Percentiles rank a stretch among this genome's conserved stretches.
These are phyloP conservation scores for Citrus sp. DNA, from an alignment of 345 rosid species.

Conservation along the genomic window DNA sequence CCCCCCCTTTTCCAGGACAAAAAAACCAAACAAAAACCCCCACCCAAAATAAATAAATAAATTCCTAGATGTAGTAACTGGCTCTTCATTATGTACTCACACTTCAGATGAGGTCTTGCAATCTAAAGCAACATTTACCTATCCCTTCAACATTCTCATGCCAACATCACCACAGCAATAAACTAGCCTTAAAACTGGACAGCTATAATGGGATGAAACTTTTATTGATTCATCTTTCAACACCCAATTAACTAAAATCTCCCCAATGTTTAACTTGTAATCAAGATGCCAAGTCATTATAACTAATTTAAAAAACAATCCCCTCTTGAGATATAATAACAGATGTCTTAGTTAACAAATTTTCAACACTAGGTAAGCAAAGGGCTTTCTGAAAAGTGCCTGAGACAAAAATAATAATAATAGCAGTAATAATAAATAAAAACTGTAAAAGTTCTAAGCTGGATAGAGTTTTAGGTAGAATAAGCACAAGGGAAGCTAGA, in stretches of 20 bases:
- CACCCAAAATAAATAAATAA: not conserved
- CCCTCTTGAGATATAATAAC: not conserved
- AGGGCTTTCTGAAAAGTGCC: not conserved
- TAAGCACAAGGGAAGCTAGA: not conserved
- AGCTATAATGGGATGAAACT: not conserved
- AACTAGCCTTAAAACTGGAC: not conserved
- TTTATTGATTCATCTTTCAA: not conserved
- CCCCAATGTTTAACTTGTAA: not conserved
- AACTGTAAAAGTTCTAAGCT: not conserved
- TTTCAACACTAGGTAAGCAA: not conserved
- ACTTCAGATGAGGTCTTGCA: not conserved
- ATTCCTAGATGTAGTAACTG: not conserved
- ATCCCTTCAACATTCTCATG: not conserved
- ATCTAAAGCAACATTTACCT: not conserved
- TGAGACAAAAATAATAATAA: no score
- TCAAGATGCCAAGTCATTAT: not conserved
- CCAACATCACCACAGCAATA: not conserved
- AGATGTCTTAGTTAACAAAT: not conserved
- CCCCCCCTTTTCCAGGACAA: accelerated
- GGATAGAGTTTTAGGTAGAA: not conserved
- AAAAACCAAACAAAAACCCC: no score
- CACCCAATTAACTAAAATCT: not conserved
- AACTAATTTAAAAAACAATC: not conserved
- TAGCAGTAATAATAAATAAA: no score
- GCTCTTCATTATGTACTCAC: not conserved